Evolutionary conservation across 2,329 filamentous ascomycete species (phyloP).

Genomic region (Emmonsiellopsis sp.): DNA sequence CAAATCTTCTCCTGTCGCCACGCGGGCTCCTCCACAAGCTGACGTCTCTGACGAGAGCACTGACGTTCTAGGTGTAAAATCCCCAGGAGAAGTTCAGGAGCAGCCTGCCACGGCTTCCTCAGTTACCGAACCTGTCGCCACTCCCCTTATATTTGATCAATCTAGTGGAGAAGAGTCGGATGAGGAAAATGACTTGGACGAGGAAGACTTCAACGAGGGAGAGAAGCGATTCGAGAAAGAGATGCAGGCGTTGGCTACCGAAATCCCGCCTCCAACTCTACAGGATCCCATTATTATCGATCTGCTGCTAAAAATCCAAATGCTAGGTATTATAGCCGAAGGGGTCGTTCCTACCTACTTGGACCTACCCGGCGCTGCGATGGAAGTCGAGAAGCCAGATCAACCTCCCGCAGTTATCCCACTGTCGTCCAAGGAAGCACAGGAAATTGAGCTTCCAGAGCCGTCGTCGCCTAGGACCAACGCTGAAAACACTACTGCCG

Average conservation of each 20-base stretch:
- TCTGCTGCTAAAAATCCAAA: conserved; percentile 34
- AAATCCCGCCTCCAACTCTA: conserved; percentile 33
- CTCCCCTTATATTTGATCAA: conserved; percentile 22
- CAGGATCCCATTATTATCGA: conserved; percentile 33
- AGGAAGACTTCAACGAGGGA: conserved; percentile 38
- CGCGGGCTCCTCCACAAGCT: not conserved
- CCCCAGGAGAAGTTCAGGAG: not conserved
- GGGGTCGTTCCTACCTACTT: conserved; percentile 20
- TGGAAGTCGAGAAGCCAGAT: conserved; percentile 12
- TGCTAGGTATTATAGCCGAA: conserved; percentile 34
- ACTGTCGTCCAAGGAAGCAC: conserved; percentile 16
- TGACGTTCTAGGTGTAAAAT: not conserved
- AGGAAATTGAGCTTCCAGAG: conserved; percentile 11
- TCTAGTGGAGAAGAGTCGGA: conserved; percentile 35
- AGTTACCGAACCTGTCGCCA: conserved; percentile 4
- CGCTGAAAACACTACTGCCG: conserved; percentile 10
- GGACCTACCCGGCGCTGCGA: conserved; percentile 15
- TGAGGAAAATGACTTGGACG: conserved; percentile 37
- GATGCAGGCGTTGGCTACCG: conserved; percentile 31
- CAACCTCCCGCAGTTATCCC: conserved; percentile 12
- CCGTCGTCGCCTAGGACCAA: conserved; percentile 1
- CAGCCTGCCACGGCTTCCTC: not conserved
- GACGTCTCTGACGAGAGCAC: not conserved
- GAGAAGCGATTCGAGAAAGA: conserved; percentile 37
- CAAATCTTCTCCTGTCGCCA: not conserved